These are phyloP conservation scores for Aspergillus cristatus DNA, from an alignment of 495 filamentous ascomycete species.

Conservation along the genomic window DNA sequence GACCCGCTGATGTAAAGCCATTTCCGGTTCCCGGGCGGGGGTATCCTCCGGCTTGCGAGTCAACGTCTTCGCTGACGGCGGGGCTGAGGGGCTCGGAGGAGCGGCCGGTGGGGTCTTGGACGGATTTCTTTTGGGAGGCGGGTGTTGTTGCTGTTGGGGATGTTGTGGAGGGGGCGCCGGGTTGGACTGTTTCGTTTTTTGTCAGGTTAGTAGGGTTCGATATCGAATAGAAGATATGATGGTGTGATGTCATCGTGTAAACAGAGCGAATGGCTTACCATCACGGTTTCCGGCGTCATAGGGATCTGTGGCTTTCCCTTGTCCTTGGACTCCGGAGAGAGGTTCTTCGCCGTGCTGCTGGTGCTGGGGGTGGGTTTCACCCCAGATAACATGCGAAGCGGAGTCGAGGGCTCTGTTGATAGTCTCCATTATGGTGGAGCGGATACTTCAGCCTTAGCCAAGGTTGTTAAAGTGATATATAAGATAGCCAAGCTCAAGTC, in stretches of 20 bases:
- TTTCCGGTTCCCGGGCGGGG: too few species aligned
- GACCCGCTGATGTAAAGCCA: too few species aligned
- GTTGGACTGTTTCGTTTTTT: constrained; percentile 21
- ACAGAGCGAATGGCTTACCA: constrained; percentile 18
- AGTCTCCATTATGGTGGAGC: constrained; percentile 27
- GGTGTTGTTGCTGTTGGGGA: constrained; percentile 1
- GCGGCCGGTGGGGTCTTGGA: too few species aligned
- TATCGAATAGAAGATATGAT: too few species aligned
- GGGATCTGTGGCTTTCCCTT: constrained; percentile 27
- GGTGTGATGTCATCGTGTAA: too few species aligned
- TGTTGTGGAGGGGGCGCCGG: constrained; percentile 15
- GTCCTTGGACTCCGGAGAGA: constrained; percentile 32
- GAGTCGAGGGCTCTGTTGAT: constrained; percentile 25
- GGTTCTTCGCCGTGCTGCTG: constrained; percentile 29
- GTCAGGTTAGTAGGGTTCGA: too few species aligned
- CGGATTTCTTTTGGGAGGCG: not conserved
- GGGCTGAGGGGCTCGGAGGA: constrained; percentile 7
- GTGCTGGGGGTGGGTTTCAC: constrained; percentile 12
- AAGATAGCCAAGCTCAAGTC: too few species aligned
- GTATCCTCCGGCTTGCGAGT: too few species aligned
- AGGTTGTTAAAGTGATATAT: not conserved
- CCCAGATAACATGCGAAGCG: constrained; percentile 28
- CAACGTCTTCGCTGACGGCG: constrained; percentile 2
- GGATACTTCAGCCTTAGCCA: too few species aligned
- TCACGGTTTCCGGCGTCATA: constrained; percentile 37